Evolutionary conservation across 495 filamentous ascomycete genomes (phyloP).

Genomic region (Hypoxylon subgilvum): DNA sequence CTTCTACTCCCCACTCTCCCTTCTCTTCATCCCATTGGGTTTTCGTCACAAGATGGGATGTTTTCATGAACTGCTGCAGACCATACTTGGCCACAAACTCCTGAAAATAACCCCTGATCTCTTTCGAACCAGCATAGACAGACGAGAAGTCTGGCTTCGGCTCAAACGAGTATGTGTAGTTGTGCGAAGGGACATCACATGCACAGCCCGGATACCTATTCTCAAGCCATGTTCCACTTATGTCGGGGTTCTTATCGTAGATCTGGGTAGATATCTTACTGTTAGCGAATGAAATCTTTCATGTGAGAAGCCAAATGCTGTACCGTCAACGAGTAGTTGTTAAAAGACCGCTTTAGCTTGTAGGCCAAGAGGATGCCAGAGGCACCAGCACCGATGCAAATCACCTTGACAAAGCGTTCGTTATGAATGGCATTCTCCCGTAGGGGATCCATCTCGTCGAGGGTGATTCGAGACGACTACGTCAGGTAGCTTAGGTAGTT

Average conservation of each 20-base stretch:
- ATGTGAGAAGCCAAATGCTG: neutral
- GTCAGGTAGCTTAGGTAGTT: no score
- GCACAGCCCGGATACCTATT: slow-evolving; percentile 48
- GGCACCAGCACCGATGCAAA: slow-evolving; percentile 51
- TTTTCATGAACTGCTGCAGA: slow-evolving; percentile 48
- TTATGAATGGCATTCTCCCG: slow-evolving; percentile 32
- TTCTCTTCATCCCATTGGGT: slow-evolving; percentile 50
- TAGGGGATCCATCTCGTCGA: slow-evolving; percentile 16
- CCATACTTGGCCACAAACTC: slow-evolving; percentile 52
- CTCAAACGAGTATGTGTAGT: slow-evolving; percentile 60
- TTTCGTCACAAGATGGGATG: slow-evolving; percentile 46
- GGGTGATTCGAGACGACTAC: neutral
- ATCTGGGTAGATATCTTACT: neutral
- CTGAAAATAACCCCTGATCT: slow-evolving; percentile 57
- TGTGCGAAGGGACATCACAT: slow-evolving; percentile 43
- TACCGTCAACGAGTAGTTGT: slow-evolving; percentile 25
- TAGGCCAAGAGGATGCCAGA: slow-evolving; percentile 47
- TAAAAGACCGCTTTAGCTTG: slow-evolving; percentile 38
- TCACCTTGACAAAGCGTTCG: slow-evolving; percentile 44
- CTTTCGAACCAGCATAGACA: slow-evolving; percentile 50
- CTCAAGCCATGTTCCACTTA: slow-evolving; percentile 53
- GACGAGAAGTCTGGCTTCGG: slow-evolving; percentile 56
- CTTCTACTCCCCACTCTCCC: slow-evolving; percentile 51
- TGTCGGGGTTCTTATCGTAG: slow-evolving; percentile 37
- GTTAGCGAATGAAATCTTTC: neutral